Evolutionary conservation across 1,284 basidiomycete genomes (phyloP).

Genomic region (Sporisorium exsertum): DNA sequence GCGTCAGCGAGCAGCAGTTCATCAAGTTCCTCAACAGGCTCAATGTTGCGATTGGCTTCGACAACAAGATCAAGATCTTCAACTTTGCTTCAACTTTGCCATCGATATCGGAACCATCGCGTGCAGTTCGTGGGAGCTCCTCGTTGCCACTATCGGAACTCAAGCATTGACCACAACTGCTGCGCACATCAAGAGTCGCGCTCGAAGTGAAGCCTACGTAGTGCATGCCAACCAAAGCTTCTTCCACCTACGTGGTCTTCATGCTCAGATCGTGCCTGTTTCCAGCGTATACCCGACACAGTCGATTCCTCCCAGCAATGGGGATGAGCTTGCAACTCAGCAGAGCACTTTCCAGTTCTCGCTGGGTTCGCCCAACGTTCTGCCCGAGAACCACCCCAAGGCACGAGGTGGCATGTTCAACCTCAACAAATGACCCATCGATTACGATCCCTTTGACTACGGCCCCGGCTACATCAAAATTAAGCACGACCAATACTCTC

Average conservation of each 20-base stretch:
- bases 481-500: conserved; percentile 8
- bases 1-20: conserved; percentile 18
- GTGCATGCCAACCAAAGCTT: conserved; percentile 17
- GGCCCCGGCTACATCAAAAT: conserved; percentile 12
- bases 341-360: conserved; percentile 25
- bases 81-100: too few species aligned
- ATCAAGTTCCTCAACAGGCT: conserved; percentile 18
- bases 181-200: conserved; percentile 16
- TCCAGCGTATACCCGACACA: background rate
- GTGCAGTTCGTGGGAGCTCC: conserved; percentile 22
- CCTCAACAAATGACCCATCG: conserved; percentile 27
- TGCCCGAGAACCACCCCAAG: conserved; percentile 13
- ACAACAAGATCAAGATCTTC: conserved; percentile 30
- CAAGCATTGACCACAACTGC: conserved; percentile 24
- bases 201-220: conserved; percentile 19
- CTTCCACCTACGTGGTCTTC: conserved; percentile 25
- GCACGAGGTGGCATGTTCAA: conserved; percentile 25
- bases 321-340: background rate
- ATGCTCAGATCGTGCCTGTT: conserved; percentile 20
- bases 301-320: background rate
- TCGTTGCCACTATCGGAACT: conserved; percentile 17
- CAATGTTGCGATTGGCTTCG: conserved; percentile 31
- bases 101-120: conserved; percentile 25
- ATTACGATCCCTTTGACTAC: conserved; percentile 35
- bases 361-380: conserved; percentile 22